Conservation (phyloP, 371 early-diverging fungal genomes). For the Actinomucor elegans region DNA sequence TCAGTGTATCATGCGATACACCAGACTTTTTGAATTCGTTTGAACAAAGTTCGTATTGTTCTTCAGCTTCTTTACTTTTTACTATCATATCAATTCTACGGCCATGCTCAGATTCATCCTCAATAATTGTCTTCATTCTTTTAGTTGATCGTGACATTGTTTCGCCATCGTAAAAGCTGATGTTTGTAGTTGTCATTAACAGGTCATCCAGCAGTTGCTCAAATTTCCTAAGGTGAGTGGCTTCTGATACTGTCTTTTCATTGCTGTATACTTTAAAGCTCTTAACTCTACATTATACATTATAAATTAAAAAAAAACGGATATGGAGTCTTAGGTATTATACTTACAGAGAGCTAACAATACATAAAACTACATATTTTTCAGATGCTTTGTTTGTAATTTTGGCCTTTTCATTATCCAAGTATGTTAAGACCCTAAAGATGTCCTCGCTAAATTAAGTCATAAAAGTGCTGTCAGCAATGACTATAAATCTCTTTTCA, state of each 20-base stretch:
- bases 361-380: neutral
- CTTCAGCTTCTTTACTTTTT: neutral
- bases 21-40: conserved; percentile 6
- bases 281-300: neutral
- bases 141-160: conserved; percentile 2
- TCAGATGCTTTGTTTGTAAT: neutral
- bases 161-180: conserved; percentile 3
- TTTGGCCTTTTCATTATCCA: neutral
- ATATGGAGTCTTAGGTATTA: neutral
- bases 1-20: neutral
- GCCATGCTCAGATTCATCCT: conserved; percentile 1
- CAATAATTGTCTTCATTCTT: conserved; percentile 8
- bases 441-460: neutral
- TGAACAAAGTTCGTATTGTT: conserved; percentile 2
- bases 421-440: neutral
- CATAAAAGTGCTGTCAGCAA: neutral
- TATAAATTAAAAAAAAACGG: neutral
- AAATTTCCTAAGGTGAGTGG: conserved; percentile 1
- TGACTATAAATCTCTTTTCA: too few species aligned
- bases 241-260: conserved; percentile 1
- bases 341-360: neutral
- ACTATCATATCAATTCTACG: neutral
- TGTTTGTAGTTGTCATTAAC: neutral
- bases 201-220: neutral
- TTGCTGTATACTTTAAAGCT: conserved; percentile 4